phyloP scores from a whole-genome alignment of 768 basidiomycete genomes.

The Tricholoma furcatifolium region DNA sequence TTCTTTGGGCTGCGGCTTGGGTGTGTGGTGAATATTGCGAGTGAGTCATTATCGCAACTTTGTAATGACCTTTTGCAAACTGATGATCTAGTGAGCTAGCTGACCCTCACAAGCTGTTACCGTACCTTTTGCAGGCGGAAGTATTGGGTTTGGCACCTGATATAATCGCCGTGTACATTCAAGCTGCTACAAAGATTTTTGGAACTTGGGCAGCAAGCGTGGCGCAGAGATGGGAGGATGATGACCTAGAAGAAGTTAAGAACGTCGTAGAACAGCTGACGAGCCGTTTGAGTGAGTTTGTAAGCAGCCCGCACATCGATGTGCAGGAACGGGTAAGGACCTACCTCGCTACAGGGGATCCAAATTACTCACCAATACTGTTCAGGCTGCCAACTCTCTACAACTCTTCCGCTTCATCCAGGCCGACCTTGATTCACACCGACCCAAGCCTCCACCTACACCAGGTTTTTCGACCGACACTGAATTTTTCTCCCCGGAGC shows the following conservation, averaged over 20 bases:
- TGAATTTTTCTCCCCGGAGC: slow-evolving; percentile 36
- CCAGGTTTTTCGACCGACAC: slow-evolving; percentile 37
- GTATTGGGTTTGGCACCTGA: slow-evolving; percentile 58
- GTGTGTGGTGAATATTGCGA: slow-evolving; percentile 93
- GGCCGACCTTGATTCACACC: slow-evolving; percentile 64
- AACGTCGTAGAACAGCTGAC: slow-evolving; percentile 61
- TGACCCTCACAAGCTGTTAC: slow-evolving; percentile 72
- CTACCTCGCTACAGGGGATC: background rate
- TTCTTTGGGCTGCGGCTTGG: slow-evolving; percentile 95
- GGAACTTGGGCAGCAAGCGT: slow-evolving; percentile 79
- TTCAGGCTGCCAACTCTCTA: slow-evolving; percentile 76
- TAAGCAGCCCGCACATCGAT: slow-evolving; percentile 70
- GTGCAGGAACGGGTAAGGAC: slow-evolving; percentile 82
- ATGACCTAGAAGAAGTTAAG: slow-evolving; percentile 64
- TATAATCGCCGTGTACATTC: slow-evolving; percentile 76
- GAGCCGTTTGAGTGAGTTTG: slow-evolving; percentile 56
- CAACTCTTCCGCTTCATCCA: slow-evolving; percentile 76
- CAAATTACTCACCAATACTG: slow-evolving; percentile 7
- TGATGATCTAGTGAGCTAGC: slow-evolving; percentile 59
- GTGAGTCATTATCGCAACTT: slow-evolving; percentile 42
- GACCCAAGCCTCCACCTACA: slow-evolving; percentile 34
- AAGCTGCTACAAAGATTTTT: slow-evolving; percentile 83
- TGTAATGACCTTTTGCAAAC: slow-evolving; percentile 1
- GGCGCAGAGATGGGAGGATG: slow-evolving; percentile 75
- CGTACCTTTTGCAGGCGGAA: slow-evolving; percentile 63